Evolutionary conservation across 768 basidiomycete species (phyloP).

Genomic region (Trametes punicea): DNA sequence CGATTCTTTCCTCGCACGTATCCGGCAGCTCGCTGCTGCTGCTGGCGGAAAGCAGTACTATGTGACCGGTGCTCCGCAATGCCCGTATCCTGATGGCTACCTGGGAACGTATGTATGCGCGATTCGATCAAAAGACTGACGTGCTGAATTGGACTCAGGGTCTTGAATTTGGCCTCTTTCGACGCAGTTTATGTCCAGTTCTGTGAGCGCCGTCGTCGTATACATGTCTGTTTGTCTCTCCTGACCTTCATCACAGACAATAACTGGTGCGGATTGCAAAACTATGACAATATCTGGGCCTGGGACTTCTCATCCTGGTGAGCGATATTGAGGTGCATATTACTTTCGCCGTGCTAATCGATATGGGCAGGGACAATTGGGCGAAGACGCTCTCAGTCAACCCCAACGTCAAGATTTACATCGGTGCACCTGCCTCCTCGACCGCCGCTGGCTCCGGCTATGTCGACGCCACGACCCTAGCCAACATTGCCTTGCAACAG

Average conservation of each 20-base stretch:
- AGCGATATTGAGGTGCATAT: constrained; percentile 30
- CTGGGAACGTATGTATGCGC: constrained; percentile 36
- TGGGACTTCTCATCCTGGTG: constrained; percentile 58
- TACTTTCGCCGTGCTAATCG: background rate
- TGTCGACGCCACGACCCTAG: constrained; percentile 44
- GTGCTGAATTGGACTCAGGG: constrained; percentile 24
- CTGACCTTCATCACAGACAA: constrained; percentile 35
- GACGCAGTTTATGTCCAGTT: constrained; percentile 77
- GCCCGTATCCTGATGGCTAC: constrained; percentile 64
- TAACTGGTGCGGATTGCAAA: constrained; percentile 56
- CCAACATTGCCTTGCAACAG: constrained; percentile 47
- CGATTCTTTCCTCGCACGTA: constrained; percentile 41
- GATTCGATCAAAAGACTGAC: background rate
- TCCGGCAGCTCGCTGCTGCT: constrained; percentile 47
- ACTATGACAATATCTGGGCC: constrained; percentile 43
- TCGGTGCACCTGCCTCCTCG: constrained; percentile 59
- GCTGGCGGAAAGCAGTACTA: constrained; percentile 56
- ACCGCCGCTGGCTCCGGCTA: constrained; percentile 58
- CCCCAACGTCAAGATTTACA: constrained; percentile 59
- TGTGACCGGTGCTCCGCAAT: constrained; percentile 62
- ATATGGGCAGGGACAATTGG: constrained; percentile 23
- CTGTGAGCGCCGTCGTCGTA: constrained; percentile 33
- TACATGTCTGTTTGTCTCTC: background rate
- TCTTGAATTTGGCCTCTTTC: constrained; percentile 57
- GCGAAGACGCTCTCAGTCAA: constrained; percentile 56